Base-by-base conservation (phyloP, 768 basidiomycete species). In the Lactarius deliciosus region DNA sequence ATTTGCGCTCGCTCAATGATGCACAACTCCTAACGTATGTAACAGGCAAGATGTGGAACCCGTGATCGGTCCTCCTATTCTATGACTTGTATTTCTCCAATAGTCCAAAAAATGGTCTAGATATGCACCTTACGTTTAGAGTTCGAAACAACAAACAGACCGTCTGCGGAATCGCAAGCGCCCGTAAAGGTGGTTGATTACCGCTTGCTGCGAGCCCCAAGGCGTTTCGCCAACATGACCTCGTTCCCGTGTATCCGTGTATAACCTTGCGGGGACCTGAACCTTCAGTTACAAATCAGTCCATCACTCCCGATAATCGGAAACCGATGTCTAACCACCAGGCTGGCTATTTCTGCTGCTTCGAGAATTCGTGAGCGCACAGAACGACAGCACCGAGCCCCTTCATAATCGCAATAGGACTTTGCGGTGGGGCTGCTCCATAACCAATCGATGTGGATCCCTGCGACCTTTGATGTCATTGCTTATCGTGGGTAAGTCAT, bases 11-110 rank as follows among this genome's bases (percentile, higher is more conserved):
- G 18, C 79, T 87, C 79, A 80, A 73, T 71, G 90, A 92, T 72
- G 75, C 72, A 0, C 81, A 86, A 60, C 77, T 93, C 36, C 68
- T 83, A 28, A 75, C 71, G 53, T 84, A 85, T 71, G 80, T 92
- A 45, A 78, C 80, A 68, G 72, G 75, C 60, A 89, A 86, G 77
- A 92, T 92, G 90, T 92, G 90, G 91, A 83, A 80, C 61, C 90
- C 91, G 61, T 75, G 68, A 72, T 25, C 16, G 34, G 11, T 9
- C 56, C 61, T 47, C 13, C 3, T n/a, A 59, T 58, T 38, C 58
- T 56, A 32, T 34, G 15, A 38, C 40, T 38, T 55, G 34, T 38
- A 30, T 40, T 38, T 64, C 38, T 40, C 18, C n/a, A 22, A n/a
- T 68, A 64, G 66, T 64, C 25, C 41, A 60, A 56, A 50, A 40